These are phyloP conservation scores for Melaleuca alternifolia DNA, from an alignment of 345 rosid species.

Conservation along the genomic window DNA sequence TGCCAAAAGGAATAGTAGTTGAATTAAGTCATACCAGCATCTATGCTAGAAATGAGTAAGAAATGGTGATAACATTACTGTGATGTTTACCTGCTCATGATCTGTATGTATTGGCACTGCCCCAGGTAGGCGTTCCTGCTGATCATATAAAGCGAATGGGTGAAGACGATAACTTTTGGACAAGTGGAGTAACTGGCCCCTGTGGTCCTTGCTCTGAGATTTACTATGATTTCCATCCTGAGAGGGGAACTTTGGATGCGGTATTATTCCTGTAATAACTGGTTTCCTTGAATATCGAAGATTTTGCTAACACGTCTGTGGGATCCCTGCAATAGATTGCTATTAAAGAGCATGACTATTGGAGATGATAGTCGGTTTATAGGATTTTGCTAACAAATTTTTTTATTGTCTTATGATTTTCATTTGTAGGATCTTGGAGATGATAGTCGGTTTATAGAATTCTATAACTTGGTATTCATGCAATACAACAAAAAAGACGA, in stretches of 20 bases:
- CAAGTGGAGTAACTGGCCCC: conserved; percentile 87
- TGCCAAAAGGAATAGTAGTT: background rate
- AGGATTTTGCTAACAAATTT: no score
- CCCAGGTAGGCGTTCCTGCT: conserved; percentile 70
- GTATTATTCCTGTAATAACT: conserved; percentile 16
- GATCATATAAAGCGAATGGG: conserved; percentile 87
- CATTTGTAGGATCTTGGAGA: conserved; percentile 80
- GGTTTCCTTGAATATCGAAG: background rate
- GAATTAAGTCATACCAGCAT: background rate
- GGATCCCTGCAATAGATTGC: background rate
- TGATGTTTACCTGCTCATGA: background rate
- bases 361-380: no score
- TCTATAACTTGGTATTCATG: conserved; percentile 94
- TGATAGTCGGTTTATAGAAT: conserved; percentile 84
- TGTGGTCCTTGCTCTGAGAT: conserved; percentile 98
- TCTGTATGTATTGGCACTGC: background rate
- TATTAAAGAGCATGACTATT: background rate
- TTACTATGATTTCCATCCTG: conserved; percentile 86
- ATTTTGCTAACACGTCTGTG: background rate
- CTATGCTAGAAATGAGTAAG: background rate
- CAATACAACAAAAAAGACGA: conserved; percentile 83
- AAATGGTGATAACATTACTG: background rate
- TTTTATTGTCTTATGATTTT: background rate
- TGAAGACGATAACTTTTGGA: conserved; percentile 93
- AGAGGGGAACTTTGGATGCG: conserved; percentile 46